Base-by-base conservation (phyloP, 169 alveolate genomes). In the Plasmodium inui region DNA sequence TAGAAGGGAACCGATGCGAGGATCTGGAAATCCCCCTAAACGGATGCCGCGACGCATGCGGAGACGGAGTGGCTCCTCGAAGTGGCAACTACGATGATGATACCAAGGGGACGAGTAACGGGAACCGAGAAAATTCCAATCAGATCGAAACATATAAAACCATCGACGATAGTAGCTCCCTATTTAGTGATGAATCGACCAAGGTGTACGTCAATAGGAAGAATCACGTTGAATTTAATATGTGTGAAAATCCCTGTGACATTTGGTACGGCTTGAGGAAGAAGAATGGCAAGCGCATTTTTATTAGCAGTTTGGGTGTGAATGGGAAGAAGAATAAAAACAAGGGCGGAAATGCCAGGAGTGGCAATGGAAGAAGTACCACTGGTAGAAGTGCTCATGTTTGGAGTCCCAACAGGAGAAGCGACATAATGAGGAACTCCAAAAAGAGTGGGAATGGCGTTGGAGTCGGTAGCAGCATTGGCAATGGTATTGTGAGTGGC, bases 211-310 rank as follows among this genome's bases (percentile, higher is more conserved):
- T 86, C 12, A 86, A 86, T 28, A 86, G 80, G 41, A 86, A 86
- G 80, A 74, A 53, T 26, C 55, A 78, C 41, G 85, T 86, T 50
- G 39, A 78, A n/a, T 74, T 86, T 74, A 96, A 96, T 82, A 78
- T 96, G 95, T 96, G 97, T 88, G 97, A 96, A 83, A 96, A 96
- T 61, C 97, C 97, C 1, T 93, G 96, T 61, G 97, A 96, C 79
- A 95, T 96, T 91, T 96, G 97, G 97, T 95, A 94, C 82, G 97
- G 97, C 26, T 83, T 96, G 57, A 96, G 95, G 86, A 94, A 82
- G 92, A 83, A 96, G 34, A 96, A 95, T 76, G 97, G 97, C 2
- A 92, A 94, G 46, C 95, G 96, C 8, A 96, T 96, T 73, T 96
- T 96, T 50, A 95, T 96, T 37, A 91, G 92, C 37, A 94, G 97